Evolutionary conservation across 2,329 filamentous ascomycete species (phyloP).

Genomic region (Talaromyces sp.): DNA sequence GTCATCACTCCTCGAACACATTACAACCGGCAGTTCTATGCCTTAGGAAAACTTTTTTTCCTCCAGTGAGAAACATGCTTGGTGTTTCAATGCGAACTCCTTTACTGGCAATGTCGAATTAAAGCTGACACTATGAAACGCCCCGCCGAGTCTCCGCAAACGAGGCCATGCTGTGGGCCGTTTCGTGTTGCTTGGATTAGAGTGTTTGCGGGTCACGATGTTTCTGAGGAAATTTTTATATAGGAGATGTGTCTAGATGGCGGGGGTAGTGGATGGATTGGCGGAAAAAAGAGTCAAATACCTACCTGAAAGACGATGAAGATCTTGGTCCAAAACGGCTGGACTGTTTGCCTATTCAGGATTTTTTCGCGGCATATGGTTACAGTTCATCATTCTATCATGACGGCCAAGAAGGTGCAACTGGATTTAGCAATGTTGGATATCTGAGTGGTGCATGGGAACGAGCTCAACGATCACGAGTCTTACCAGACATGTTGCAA

Average conservation of each 20-base stretch:
- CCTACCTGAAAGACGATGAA: background rate
- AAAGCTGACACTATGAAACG: background rate
- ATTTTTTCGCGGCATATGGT: background rate
- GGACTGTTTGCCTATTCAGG: background rate
- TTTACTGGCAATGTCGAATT: background rate
- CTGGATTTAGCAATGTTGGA: background rate
- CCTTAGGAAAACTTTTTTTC: background rate
- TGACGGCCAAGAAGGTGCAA: background rate
- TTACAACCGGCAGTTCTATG: background rate
- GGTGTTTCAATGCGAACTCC: background rate
- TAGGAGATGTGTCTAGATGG: background rate
- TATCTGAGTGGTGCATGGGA: background rate
- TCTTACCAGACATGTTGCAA: background rate
- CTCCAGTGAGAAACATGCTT: constrained; percentile 1
- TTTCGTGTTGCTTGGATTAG: background rate
- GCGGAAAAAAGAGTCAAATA: background rate
- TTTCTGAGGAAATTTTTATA: background rate
- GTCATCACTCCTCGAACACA: background rate
- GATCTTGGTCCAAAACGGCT: background rate
- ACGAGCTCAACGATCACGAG: background rate
- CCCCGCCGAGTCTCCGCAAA: background rate
- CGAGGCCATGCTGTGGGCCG: background rate
- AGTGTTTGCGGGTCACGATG: background rate
- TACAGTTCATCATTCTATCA: background rate
- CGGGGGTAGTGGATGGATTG: background rate